phyloP scores from a whole-genome alignment of 225 moss, liverwort and hornwort species.

The Anthoceros angustus region DNA sequence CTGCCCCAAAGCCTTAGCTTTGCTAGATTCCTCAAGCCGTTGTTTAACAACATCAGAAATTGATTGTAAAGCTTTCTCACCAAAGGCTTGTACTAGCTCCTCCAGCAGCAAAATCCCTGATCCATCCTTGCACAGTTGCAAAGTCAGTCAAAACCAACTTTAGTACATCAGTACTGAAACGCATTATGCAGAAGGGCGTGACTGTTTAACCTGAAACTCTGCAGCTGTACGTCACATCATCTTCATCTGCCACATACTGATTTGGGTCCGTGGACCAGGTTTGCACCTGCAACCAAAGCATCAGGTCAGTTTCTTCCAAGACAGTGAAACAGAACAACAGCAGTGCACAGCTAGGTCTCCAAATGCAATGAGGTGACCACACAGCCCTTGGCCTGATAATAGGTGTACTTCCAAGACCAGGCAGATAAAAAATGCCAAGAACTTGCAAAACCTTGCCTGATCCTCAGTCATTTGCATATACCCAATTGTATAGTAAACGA shows the following conservation, averaged over 20 bases:
- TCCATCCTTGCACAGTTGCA: slow-evolving; percentile 1
- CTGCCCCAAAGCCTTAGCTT: slow-evolving; percentile 53
- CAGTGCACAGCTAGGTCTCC: not conserved
- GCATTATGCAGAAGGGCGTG: not conserved
- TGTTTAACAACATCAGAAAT: slow-evolving; percentile 66
- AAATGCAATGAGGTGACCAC: too few species aligned
- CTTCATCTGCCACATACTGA: slow-evolving; percentile 92
- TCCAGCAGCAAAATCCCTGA: slow-evolving; percentile 70
- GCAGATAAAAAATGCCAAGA: not conserved
- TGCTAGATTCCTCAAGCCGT: slow-evolving; percentile 52
- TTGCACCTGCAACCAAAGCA: slow-evolving; percentile 36
- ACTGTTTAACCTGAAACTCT: slow-evolving; percentile 62
- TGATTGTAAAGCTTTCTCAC: slow-evolving; percentile 39
- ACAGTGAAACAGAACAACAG: not conserved
- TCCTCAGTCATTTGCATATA: slow-evolving; percentile 99
- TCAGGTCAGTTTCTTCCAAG: not conserved
- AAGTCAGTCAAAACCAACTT: not conserved
- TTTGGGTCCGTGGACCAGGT: slow-evolving; percentile 92
- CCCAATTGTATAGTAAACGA: slow-evolving; percentile 80
- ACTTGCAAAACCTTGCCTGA: slow-evolving; percentile 27
- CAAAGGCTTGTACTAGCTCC: slow-evolving; percentile 58
- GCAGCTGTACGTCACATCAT: slow-evolving; percentile 86
- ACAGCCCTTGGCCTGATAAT: too few species aligned
- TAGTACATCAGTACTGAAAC: too few species aligned
- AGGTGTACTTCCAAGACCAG: too few species aligned